phyloP scores from a whole-genome alignment of 78 protist species.

The Dictyostelium firmibasis region DNA sequence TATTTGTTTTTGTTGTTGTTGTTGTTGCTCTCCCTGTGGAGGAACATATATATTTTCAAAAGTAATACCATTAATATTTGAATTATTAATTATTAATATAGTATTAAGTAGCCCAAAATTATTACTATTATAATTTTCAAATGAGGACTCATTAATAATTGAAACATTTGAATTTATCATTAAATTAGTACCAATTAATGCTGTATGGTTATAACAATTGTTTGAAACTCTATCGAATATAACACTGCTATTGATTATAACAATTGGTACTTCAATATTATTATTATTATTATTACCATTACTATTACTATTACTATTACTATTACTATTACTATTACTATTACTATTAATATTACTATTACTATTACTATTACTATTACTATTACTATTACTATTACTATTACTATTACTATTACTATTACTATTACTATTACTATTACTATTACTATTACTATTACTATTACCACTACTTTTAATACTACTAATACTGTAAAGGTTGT shows the following conservation, averaged over 20 bases:
- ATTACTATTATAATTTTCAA: neutral
- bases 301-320: too few relatives aligned
- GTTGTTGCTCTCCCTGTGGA: neutral
- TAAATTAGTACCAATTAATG: too few relatives aligned
- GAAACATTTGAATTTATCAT: neutral
- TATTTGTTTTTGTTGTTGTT: too few relatives aligned
- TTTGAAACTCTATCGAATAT: neutral
- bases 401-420: too few relatives aligned
- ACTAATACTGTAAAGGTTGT: too few relatives aligned
- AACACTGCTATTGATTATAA: neutral
- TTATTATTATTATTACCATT: too few relatives aligned
- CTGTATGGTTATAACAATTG: neutral
- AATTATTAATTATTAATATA: neutral
- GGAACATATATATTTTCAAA: neutral
- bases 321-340: too few relatives aligned
- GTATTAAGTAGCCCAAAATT: neutral
- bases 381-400: too few relatives aligned
- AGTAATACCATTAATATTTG: neutral
- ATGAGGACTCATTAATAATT: neutral
- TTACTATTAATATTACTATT: too few relatives aligned
- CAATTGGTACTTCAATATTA: neutral
- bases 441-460: too few relatives aligned
- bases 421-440: too few relatives aligned
- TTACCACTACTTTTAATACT: neutral
- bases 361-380: too few relatives aligned